Percentiles rank a stretch among this genome's conserved stretches.
phyloP scores from a whole-genome alignment of 495 filamentous ascomycete genomes.

The Oleoguttula mirabilis region DNA sequence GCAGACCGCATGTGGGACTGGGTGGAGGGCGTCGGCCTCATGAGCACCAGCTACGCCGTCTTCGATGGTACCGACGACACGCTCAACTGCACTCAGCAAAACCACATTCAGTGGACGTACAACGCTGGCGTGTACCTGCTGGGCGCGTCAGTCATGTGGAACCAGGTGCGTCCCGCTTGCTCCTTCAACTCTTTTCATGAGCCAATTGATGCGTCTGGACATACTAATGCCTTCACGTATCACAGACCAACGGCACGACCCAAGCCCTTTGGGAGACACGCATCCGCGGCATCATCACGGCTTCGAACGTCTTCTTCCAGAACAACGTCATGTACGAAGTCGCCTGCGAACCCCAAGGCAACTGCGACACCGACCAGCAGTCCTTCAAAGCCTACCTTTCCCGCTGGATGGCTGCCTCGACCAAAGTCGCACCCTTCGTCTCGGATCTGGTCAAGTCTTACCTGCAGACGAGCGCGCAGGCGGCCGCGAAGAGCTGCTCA shows the following conservation, averaged over 20 bases:
- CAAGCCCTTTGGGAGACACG: conserved; percentile 14
- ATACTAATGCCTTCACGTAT: no score
- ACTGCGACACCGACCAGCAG: conserved; percentile 59
- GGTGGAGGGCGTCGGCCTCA: conserved; percentile 46
- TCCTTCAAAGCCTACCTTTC: conserved; percentile 66
- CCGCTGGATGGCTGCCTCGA: conserved; percentile 55
- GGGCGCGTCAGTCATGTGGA: conserved; percentile 69
- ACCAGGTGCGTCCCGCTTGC: conserved; percentile 40
- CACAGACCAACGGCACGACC: conserved; percentile 14
- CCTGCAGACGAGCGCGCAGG: conserved; percentile 43
- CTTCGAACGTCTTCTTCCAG: conserved; percentile 41
- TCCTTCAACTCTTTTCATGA: neutral
- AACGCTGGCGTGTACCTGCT: conserved; percentile 62
- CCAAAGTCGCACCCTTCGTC: conserved; percentile 55
- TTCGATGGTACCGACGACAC: conserved; percentile 54
- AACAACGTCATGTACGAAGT: conserved; percentile 51
- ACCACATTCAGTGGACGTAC: conserved; percentile 62
- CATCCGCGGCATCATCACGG: conserved; percentile 14
- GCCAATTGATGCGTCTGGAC: no score
- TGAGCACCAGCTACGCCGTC: conserved; percentile 41
- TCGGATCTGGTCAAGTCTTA: conserved; percentile 43
- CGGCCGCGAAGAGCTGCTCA: conserved; percentile 50
- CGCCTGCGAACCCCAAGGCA: conserved; percentile 52
- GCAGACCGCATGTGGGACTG: conserved; percentile 62
- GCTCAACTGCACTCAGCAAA: conserved; percentile 46